Percentiles rank a stretch among this genome's conserved stretches.
These are phyloP conservation scores for Ilex asprella DNA, from an alignment of 257 asterid species.

Conservation along the genomic window DNA sequence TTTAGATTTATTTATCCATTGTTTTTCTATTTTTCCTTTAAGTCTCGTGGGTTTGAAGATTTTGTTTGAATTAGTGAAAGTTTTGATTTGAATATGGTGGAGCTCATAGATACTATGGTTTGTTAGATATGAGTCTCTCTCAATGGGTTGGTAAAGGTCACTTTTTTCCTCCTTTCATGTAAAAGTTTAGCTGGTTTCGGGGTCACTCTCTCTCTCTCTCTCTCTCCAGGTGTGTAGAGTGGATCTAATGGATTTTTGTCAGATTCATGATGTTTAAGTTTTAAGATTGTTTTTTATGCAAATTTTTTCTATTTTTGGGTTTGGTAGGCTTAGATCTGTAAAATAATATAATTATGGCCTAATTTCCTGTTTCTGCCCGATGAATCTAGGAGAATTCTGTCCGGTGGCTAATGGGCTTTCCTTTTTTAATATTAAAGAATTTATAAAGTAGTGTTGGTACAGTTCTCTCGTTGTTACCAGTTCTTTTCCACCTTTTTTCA, in stretches of 20 bases:
- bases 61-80: neutral
- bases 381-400: neutral
- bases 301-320: neutral
- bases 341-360: no score
- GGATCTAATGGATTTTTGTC: neutral
- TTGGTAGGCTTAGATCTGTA: neutral
- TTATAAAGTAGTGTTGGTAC: slow-evolving; percentile 7
- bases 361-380: no score
- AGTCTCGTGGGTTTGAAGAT: neutral
- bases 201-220: neutral
- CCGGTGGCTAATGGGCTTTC: slow-evolving; percentile 12
- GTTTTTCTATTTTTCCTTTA: neutral
- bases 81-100: neutral
- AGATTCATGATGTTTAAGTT: neutral
- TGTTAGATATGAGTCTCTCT: slow-evolving; percentile 6
- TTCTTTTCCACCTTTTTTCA: slow-evolving; percentile 29
- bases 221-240: neutral
- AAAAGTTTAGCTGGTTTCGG: slow-evolving; percentile 6
- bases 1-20: neutral
- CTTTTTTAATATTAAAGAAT: slow-evolving; percentile 10
- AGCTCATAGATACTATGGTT: slow-evolving; percentile 1
- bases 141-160: slow-evolving; percentile 21
- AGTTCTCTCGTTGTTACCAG: slow-evolving; percentile 23
- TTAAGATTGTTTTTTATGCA: no score
- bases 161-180: slow-evolving; percentile 16